phyloP scores from a whole-genome alignment of 345 rosid genomes.

The Eutrema yunnanense region DNA sequence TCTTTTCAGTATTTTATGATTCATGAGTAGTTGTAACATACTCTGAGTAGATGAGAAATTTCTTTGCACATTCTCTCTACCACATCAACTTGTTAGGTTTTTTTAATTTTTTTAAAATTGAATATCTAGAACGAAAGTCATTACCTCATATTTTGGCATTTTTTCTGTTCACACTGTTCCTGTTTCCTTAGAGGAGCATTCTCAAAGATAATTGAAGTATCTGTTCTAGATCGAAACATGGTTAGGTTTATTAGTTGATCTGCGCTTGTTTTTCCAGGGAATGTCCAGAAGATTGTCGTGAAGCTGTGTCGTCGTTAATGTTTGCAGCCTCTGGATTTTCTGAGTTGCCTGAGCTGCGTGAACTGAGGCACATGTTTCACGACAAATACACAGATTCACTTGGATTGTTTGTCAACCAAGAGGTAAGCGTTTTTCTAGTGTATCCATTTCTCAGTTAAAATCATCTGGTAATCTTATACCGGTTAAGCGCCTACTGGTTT shows the following conservation, averaged over 20 bases:
- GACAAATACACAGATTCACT: slow-evolving; percentile 75
- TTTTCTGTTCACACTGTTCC: not conserved
- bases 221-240: not conserved
- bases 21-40: slow-evolving; percentile 16
- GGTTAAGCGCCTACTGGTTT: slow-evolving; percentile 19
- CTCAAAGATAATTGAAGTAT: not conserved
- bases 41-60: slow-evolving; percentile 10
- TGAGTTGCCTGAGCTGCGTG: slow-evolving; percentile 85
- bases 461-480: not conserved
- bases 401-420: slow-evolving; percentile 55
- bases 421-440: slow-evolving; percentile 43
- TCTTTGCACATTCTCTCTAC: not conserved
- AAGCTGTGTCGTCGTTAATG: slow-evolving; percentile 79
- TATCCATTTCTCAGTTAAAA: not conserved
- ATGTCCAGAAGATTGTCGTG: slow-evolving; percentile 87
- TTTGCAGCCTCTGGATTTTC: slow-evolving; percentile 94
- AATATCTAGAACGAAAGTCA: not conserved
- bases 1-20: not conserved
- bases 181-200: not conserved
- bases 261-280: slow-evolving; percentile 37
- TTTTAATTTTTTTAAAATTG: not conserved
- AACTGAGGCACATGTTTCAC: slow-evolving; percentile 72
- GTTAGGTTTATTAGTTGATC: not conserved
- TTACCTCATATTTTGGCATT: slow-evolving; percentile 13
- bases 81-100: slow-evolving; percentile 19